These are phyloP conservation scores for Hypoxylon rubiginosum DNA, from an alignment of 2,329 filamentous ascomycete genomes.

Conservation along the genomic window DNA sequence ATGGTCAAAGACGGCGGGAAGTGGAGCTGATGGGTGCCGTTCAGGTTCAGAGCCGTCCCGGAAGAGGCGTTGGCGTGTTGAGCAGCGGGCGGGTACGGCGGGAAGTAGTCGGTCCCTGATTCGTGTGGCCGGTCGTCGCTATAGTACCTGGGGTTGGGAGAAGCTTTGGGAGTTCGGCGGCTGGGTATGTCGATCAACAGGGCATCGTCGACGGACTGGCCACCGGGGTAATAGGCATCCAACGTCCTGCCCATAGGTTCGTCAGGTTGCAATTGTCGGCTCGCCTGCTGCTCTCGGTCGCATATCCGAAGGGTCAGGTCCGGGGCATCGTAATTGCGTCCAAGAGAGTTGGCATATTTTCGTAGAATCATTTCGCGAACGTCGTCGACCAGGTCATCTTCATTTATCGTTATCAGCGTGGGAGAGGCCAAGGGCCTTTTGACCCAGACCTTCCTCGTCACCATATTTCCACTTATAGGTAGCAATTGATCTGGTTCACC, in stretches of 20 bases:
- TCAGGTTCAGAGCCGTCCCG: conserved; percentile 45
- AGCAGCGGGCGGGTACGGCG: conserved; percentile 49
- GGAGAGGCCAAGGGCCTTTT: conserved; percentile 87
- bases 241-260: conserved; percentile 84
- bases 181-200: conserved; percentile 88
- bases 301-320: conserved; percentile 85
- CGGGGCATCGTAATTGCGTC: conserved; percentile 88
- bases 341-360: conserved; percentile 95
- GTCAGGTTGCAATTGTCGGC: conserved; percentile 84
- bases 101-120: conserved; percentile 54
- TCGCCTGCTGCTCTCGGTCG: conserved; percentile 75
- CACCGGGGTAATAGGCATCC: conserved; percentile 86
- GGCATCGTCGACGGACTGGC: conserved; percentile 89
- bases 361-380: conserved; percentile 90
- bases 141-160: conserved; percentile 65
- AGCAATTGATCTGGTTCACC: conserved; percentile 54
- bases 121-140: conserved; percentile 52
- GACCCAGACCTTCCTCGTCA: conserved; percentile 92
- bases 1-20: conserved; percentile 80
- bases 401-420: conserved; percentile 85
- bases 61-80: conserved; percentile 49
- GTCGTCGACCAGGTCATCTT: conserved; percentile 94
- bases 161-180: conserved; percentile 82
- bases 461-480: conserved; percentile 65
- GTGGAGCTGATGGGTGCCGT: conserved; percentile 47